Evolutionary conservation across 192 early-diverging fungal genomes (phyloP).

Genomic region (Entrophospora sp.): DNA sequence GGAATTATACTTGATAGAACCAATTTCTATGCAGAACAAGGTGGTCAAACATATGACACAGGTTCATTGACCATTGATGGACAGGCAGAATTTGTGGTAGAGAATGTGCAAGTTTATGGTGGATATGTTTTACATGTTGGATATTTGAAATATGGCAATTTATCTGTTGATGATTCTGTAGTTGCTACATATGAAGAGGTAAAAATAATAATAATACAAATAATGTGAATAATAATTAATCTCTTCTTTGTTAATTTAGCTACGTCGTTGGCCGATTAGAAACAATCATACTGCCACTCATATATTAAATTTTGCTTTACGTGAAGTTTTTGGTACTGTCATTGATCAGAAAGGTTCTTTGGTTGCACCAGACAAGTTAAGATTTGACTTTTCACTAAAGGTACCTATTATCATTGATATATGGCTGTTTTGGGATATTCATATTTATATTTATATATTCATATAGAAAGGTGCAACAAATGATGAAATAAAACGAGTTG

Average conservation of each 20-base stretch:
- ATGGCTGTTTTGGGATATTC: no score
- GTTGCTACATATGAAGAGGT: slow-evolving; percentile 79
- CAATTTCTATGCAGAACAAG: slow-evolving; percentile 96
- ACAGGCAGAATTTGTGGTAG: slow-evolving; percentile 80
- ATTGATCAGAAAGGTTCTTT: slow-evolving; percentile 95
- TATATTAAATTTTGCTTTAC: slow-evolving; percentile 90
- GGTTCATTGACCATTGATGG: slow-evolving; percentile 80
- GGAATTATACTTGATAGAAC: slow-evolving; percentile 91
- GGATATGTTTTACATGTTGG: slow-evolving; percentile 96
- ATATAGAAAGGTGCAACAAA: slow-evolving; percentile 50
- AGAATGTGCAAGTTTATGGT: slow-evolving; percentile 86
- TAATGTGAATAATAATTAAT: no score
- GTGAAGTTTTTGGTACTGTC: slow-evolving; percentile 65
- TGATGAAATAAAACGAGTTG: slow-evolving; percentile 63
- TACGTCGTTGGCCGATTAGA: slow-evolving; percentile 78
- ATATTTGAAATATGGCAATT: slow-evolving; percentile 80
- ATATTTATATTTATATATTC: no score
- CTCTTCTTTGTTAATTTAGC: slow-evolving; percentile 22
- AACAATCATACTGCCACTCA: slow-evolving; percentile 98
- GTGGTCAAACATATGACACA: slow-evolving; percentile 92
- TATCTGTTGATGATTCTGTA: slow-evolving; percentile 62
- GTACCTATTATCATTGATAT: slow-evolving; percentile 28
- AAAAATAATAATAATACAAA: slow-evolving; percentile 13
- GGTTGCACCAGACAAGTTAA: slow-evolving; percentile 90
- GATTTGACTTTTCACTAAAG: slow-evolving; percentile 91